These are phyloP conservation scores for Takashimella koratensis DNA, from an alignment of 1,284 basidiomycete species.

Conservation along the genomic window DNA sequence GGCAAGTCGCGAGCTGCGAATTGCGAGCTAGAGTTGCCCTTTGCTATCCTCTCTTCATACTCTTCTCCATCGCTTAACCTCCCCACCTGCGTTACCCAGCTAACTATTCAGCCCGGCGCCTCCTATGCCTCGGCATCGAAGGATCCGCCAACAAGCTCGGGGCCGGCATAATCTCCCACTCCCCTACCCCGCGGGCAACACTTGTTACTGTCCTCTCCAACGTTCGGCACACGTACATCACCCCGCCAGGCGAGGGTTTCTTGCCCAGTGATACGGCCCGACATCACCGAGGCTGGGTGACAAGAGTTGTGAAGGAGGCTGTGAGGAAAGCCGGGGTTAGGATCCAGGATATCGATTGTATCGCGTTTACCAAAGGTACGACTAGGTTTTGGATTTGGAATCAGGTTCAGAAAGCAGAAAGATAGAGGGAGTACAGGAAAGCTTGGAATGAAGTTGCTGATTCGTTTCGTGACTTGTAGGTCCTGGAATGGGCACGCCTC, in stretches of 20 bases:
- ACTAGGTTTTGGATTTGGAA: background rate
- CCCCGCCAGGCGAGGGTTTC: slow-evolving; percentile 96
- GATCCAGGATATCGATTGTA: slow-evolving; percentile 81
- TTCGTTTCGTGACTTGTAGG: too few species aligned
- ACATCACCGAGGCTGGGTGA: slow-evolving; percentile 91
- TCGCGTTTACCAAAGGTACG: slow-evolving; percentile 93
- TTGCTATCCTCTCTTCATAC: background rate
- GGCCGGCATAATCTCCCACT: slow-evolving; percentile 87
- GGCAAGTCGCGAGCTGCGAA: slow-evolving; percentile 17
- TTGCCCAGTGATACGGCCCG: slow-evolving; percentile 90
- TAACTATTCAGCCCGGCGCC: slow-evolving; percentile 23
- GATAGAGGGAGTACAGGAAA: too few species aligned
- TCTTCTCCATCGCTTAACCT: background rate
- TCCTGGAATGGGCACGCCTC: slow-evolving; percentile 96
- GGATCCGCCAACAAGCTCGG: slow-evolving; percentile 98
- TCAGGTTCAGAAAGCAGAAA: background rate
- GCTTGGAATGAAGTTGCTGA: too few species aligned
- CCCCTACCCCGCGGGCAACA: slow-evolving; percentile 48
- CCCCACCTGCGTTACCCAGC: background rate
- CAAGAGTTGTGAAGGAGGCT: slow-evolving; percentile 77
- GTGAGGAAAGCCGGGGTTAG: slow-evolving; percentile 66
- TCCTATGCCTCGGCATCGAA: slow-evolving; percentile 71
- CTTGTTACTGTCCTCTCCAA: slow-evolving; percentile 66
- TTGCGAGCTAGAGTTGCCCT: background rate
- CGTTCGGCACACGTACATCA: slow-evolving; percentile 95